phyloP scores from a whole-genome alignment of 805 yeast genomes.

The Zygosaccharomyces gambellarensis region DNA sequence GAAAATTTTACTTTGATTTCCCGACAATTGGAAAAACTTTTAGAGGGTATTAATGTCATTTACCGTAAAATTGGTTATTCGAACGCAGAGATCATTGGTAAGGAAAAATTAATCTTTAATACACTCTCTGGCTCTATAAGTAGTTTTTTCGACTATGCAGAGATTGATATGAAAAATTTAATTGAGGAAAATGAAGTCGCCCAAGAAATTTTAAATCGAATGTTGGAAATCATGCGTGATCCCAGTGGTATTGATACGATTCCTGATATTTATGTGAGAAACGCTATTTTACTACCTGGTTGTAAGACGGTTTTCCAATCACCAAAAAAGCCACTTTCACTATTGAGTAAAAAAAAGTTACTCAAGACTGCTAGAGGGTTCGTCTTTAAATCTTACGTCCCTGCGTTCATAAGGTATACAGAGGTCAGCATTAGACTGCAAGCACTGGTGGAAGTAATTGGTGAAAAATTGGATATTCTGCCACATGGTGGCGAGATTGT shows the following conservation, averaged over 20 bases:
- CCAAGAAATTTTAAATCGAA: constrained; percentile 28
- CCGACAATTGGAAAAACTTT: constrained; percentile 29
- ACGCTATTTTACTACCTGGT: constrained; percentile 29
- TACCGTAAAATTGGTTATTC: constrained; percentile 55
- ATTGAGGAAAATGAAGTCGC: constrained; percentile 28
- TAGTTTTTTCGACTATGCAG: constrained; percentile 38
- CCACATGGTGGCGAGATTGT: constrained; percentile 8
- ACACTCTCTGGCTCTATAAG: constrained; percentile 47
- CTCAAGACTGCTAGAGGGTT: constrained; percentile 31
- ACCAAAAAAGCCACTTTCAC: constrained; percentile 34
- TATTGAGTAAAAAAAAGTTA: constrained; percentile 34
- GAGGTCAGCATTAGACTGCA: constrained; percentile 19
- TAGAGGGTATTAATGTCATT: constrained; percentile 41
- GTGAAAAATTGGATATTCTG: constrained; percentile 9
- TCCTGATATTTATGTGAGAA: constrained; percentile 40
- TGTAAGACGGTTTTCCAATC: constrained; percentile 28
- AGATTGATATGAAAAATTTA: constrained; percentile 34
- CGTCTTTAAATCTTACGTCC: constrained; percentile 32
- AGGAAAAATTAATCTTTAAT: constrained; percentile 47
- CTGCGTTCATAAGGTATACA: constrained; percentile 27
- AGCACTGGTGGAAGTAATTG: constrained; percentile 13
- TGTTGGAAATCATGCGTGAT: constrained; percentile 35
- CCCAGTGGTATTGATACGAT: constrained; percentile 38
- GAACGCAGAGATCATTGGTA: constrained; percentile 43
- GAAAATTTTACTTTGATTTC: constrained; percentile 34